Conservation (phyloP, 306 rosid species). For the Gynostemma pentaphyllum region DNA sequence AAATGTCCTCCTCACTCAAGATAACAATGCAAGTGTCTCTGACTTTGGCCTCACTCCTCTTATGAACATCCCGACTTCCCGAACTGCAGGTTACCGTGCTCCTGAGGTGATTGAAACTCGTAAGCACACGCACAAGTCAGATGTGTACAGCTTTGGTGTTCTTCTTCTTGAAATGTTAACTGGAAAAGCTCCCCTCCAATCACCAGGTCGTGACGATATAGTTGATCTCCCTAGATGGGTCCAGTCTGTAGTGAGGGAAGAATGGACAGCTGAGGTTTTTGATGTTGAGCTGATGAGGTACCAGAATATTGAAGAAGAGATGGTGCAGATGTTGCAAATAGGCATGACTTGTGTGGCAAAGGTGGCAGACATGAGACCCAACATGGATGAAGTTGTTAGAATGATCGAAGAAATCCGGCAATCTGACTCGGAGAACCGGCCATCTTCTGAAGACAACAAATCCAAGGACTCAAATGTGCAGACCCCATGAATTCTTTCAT, state of each 20-base stretch:
- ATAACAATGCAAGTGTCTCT: constrained; percentile 63
- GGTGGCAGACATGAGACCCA: constrained; percentile 80
- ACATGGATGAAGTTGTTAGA: constrained; percentile 75
- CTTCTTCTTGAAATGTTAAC: constrained; percentile 88
- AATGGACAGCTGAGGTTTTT: constrained; percentile 96
- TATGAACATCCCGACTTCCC: constrained; percentile 71
- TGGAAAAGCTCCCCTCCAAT: constrained; percentile 86
- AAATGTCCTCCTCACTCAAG: constrained; percentile 75
- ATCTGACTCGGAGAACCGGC: constrained; percentile 97
- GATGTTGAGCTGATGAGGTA: constrained; percentile 87
- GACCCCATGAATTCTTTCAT: constrained; percentile 47
- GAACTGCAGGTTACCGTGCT: constrained; percentile 88
- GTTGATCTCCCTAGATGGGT: constrained; percentile 98
- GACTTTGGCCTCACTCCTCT: constrained; percentile 82
- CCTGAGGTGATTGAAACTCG: constrained; percentile 86
- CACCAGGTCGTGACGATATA: constrained; percentile 81
- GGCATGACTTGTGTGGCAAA: constrained; percentile 89
- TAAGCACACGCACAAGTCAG: constrained; percentile 83
- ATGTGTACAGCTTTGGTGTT: constrained; percentile 87
- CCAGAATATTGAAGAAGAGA: constrained; percentile 88
- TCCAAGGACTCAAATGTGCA: constrained; percentile 78
- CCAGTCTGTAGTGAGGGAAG: constrained; percentile 93
- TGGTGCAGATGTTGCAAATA: constrained; percentile 96
- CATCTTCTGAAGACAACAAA: constrained; percentile 85
- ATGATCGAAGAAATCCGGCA: constrained; percentile 93